Evolutionary conservation across 768 basidiomycete species (phyloP).

Genomic region (Leccinum longicurvipes): DNA sequence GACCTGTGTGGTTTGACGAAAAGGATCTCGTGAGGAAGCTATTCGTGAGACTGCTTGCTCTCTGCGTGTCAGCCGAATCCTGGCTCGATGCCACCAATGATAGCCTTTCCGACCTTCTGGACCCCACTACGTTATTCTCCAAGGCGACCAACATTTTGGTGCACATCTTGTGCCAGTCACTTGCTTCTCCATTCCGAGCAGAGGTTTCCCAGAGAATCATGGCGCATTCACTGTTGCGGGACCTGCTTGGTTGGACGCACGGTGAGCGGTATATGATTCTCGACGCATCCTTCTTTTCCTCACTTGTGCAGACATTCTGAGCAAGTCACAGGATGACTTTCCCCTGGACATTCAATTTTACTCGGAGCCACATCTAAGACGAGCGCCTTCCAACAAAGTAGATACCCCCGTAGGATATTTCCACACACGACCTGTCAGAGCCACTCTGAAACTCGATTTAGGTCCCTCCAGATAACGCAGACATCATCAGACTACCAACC

Average conservation of each 20-base stretch:
- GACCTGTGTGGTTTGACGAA: constrained; percentile 46
- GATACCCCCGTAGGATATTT: constrained; percentile 32
- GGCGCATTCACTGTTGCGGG: constrained; percentile 21
- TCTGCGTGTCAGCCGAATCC: constrained; percentile 54
- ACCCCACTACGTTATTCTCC: constrained; percentile 48
- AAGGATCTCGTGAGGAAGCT: constrained; percentile 46
- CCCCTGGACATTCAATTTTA: constrained; percentile 41
- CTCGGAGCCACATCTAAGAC: constrained; percentile 35
- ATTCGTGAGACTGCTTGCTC: constrained; percentile 48
- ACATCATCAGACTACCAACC: constrained; percentile 37
- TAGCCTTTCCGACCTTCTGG: constrained; percentile 37
- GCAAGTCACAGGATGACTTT: constrained; percentile 33
- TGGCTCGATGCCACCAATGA: constrained; percentile 52
- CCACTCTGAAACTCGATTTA: constrained; percentile 21
- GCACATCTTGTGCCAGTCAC: constrained; percentile 40
- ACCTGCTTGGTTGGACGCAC: constrained; percentile 13
- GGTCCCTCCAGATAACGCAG: constrained; percentile 34
- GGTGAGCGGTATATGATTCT: constrained; percentile 1
- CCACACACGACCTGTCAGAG: neutral
- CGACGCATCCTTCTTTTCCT: neutral
- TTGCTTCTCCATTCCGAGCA: constrained; percentile 19
- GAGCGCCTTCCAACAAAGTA: constrained; percentile 28
- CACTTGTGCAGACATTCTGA: constrained; percentile 33
- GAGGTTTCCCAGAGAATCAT: constrained; percentile 19
- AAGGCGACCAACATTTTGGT: constrained; percentile 43